Base-by-base conservation (phyloP, 1,139 yeast species). In the Wickerhamomyces sp. region DNA sequence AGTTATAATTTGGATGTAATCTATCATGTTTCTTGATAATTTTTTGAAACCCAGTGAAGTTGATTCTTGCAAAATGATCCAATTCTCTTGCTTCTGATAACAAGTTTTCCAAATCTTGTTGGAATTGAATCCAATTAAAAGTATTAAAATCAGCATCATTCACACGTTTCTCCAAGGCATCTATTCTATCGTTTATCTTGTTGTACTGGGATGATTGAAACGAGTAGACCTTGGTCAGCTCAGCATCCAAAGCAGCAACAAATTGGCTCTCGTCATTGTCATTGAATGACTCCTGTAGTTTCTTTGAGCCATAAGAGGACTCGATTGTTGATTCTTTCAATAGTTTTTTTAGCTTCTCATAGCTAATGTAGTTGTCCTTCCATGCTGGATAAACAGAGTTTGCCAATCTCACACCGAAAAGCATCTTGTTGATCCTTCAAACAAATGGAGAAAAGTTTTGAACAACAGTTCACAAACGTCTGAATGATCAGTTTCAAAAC, bases 21-120 rank as follows among this genome's bases (percentile, higher is more conserved):
- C 97, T 77, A 64, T 92, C 98, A 58, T 92, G 98, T 64, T 90
- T 92, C 68, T 92, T 90, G 51, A 90, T 97, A 53, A 92, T 87
- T 61, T 92, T 92, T 56, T 81, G 76, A 64, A 92, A 92, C 4
- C 97, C 98, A 18, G 98, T 90, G 66, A 83, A 92, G 63, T 92
- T 92, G 52, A 90, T 66, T 56, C 98, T 75, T 38, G 94, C 84
- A 65, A 92, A 92, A 56, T 79, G 87, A 59, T 90, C 97, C 56
- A 92, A 71, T 57, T 88, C 92, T 52, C 85, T 88, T 13, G 97
- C 88, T 51, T 77, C 72, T 17, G 79, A 74, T 44, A 92, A 70
- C 36, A 82, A 67, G 44, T 78, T 80, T 56, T 92, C 98, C 55
- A 92, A 71, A 44, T 77, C 74, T 28, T 66, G 63, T 51, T 83